Evolutionary conservation across 78 protist species (phyloP), one percentile per base, ranked within the genome.

Genomic region (Dictyostelium intermedium): DNA sequence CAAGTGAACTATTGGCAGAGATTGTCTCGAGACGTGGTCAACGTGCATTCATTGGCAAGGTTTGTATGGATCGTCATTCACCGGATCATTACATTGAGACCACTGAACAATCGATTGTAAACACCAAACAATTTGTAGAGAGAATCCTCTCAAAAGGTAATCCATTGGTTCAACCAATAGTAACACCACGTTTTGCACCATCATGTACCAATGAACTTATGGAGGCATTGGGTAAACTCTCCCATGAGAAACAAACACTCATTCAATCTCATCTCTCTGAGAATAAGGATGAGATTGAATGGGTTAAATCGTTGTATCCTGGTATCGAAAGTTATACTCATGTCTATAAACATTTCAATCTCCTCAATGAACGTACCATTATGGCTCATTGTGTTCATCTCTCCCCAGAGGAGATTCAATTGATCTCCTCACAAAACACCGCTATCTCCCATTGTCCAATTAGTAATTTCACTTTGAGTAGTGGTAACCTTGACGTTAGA

Each of bases 1-100:
- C 97, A 3, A 34, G 89, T 70, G 16, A 63, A 45, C 25, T 66
- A 5, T 73, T 98, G 7, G 97, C 87, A 1, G 78, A 83, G 6
- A 91, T 53, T 72, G 80, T 56, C 1, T 23, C 23, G 34, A n/a
- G 5, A 8, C 41, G 41, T 14, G 99, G 99, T 30, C 99, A 97
- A 81, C 85, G 99, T 60, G 99, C 97, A 20, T 91, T 87, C 37
- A 96, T 98, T 13, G 99, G 98, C 27, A 98, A 98, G 63, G 91
- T 85, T 23, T 70, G 76, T 47, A 97, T 96, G 97, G 98, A 96
- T 47, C 92, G 97, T n/a, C 83, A 97, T 82, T 69, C 97, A 32
- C 99, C 98, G 14, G 98, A 97, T 23, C 84, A 95, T 89, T 98
- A 98, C 35, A 9, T 82, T 8, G 99, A 98, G 35, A n/a, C 85